Evolutionary conservation across 495 filamentous ascomycete genomes (phyloP), one percentile per base, ranked within the genome.

Genomic region (Saxophila tyrrhenica): DNA sequence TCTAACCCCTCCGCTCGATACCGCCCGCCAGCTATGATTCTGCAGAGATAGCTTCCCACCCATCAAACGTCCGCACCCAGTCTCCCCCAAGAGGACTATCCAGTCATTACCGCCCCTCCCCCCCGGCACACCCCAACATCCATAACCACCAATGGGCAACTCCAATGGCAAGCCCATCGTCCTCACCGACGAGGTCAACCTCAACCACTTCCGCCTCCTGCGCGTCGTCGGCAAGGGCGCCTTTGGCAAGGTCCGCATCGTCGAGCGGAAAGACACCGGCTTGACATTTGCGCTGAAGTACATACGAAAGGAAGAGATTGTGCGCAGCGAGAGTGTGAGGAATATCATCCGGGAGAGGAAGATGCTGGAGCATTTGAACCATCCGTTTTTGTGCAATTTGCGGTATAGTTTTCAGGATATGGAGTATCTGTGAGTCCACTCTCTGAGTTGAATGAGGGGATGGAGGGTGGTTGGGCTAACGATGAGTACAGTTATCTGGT

Each of bases 351-450:
- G 94, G 59, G 92, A 98, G 73, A 81, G 92, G 54, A 78, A 89
- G 64, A 98, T 98, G 92, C 82, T 98, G 65, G 89, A 97, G 69
- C 89, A 96, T 68, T 76, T 98, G 63, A 95, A 95, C 66, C 92
- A 98, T 66, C 86, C 91, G 25, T 97, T 98, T 72, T 84, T 98
- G 54, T 98, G 92, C 75, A 98, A 98, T 68, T 76, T 98, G 73
- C 84, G 92, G 50, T 98, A 97, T 71, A 95, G 89, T 74, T 98
- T 98, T 67, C 92, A 98, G 71, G 92, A 98, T 69, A 87, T 96
- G 62, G 92, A 98, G 67, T 98, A 98, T 71, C 83, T 98, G 92
- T 98, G 76, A 61, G 87, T 71, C 57, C 7, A 42, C 29, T n/a
- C n/a, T n/a, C n/a, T n/a, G n/a, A n/a, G n/a, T 23, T 25, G 69